Conservation (phyloP, 2,329 filamentous ascomycete species). For the Aspergillus hiratsukae region DNA sequence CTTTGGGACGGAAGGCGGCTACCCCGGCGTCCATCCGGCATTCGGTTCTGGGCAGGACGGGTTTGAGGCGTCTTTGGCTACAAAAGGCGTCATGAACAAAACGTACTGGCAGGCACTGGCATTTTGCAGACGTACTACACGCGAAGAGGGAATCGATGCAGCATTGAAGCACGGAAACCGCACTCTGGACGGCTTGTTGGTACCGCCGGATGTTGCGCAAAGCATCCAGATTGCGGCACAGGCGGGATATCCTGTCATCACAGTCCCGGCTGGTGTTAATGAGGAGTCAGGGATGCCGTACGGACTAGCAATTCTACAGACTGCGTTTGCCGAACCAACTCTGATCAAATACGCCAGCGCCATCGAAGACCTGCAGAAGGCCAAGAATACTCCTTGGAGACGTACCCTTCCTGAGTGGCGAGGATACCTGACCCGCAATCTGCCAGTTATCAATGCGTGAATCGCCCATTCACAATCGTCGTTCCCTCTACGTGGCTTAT, state of each 20-base stretch:
- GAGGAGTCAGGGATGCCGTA: conserved; percentile 56
- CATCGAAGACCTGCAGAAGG: conserved; percentile 55
- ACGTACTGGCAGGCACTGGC: conserved; percentile 64
- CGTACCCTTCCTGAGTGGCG: conserved; percentile 51
- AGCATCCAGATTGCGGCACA: conserved; percentile 67
- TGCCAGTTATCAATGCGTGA: conserved; percentile 26
- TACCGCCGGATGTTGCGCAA: conserved; percentile 65
- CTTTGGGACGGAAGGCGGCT: conserved; percentile 62
- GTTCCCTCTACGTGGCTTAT: too few species aligned
- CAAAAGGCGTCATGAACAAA: conserved; percentile 58
- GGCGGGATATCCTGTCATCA: conserved; percentile 70
- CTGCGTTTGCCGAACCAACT: conserved; percentile 56
- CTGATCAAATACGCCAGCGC: conserved; percentile 60
- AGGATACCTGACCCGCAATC: conserved; percentile 43
- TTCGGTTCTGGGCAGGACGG: conserved; percentile 68
- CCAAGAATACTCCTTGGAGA: conserved; percentile 41
- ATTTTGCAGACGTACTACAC: conserved; percentile 55
- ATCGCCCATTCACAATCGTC: too few species aligned
- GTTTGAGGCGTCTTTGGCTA: conserved; percentile 60
- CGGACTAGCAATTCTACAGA: conserved; percentile 57
- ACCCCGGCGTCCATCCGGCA: conserved; percentile 57
- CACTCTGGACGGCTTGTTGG: conserved; percentile 59
- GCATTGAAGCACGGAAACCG: conserved; percentile 50
- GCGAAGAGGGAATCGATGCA: conserved; percentile 65
- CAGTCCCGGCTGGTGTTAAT: conserved; percentile 59